phyloP scores from a whole-genome alignment of 2,329 filamentous ascomycete species.

The Colletotrichum destructivum region DNA sequence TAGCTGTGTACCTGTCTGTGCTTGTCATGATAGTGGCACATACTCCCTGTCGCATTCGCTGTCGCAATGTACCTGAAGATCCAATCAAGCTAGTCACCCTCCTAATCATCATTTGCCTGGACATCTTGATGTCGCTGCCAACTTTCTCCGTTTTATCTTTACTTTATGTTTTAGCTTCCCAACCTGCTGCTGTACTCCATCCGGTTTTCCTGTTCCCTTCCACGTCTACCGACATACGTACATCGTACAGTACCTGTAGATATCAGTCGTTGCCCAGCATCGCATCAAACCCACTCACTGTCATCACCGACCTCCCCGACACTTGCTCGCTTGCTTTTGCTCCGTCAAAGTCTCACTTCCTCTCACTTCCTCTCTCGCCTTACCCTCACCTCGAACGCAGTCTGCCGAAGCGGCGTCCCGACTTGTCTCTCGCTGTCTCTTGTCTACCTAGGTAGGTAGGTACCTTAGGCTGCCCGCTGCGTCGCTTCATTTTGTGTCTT shows the following conservation, averaged over 20 bases:
- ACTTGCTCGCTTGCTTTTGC: slow-evolving; percentile 33
- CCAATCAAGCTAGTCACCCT: slow-evolving; percentile 30
- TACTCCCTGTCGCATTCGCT: slow-evolving; percentile 10
- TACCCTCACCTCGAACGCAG: slow-evolving; percentile 10
- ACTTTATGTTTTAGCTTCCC: not conserved
- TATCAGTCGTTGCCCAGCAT: slow-evolving; percentile 7
- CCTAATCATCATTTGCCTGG: not conserved
- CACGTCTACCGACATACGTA: not conserved
- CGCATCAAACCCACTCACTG: slow-evolving; percentile 11
- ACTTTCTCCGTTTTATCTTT: slow-evolving; percentile 11
- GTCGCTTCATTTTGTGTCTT: slow-evolving; percentile 6
- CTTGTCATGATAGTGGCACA: slow-evolving; percentile 1
- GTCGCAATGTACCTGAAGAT: slow-evolving; percentile 22
- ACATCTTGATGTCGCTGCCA: slow-evolving; percentile 25
- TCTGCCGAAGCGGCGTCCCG: slow-evolving; percentile 3
- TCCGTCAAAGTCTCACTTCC: slow-evolving; percentile 3
- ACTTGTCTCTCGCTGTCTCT: not conserved
- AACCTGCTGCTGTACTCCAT: not conserved
- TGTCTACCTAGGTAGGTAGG: not conserved
- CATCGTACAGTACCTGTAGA: too few relatives aligned
- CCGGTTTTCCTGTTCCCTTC: not conserved
- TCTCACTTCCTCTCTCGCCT: not conserved
- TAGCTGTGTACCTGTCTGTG: not conserved
- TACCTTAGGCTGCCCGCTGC: slow-evolving; percentile 3
- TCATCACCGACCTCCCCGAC: slow-evolving; percentile 19